Conservation (phyloP, 2,329 filamentous ascomycete genomes). For the Zelopaecilomyces penicillatus region DNA sequence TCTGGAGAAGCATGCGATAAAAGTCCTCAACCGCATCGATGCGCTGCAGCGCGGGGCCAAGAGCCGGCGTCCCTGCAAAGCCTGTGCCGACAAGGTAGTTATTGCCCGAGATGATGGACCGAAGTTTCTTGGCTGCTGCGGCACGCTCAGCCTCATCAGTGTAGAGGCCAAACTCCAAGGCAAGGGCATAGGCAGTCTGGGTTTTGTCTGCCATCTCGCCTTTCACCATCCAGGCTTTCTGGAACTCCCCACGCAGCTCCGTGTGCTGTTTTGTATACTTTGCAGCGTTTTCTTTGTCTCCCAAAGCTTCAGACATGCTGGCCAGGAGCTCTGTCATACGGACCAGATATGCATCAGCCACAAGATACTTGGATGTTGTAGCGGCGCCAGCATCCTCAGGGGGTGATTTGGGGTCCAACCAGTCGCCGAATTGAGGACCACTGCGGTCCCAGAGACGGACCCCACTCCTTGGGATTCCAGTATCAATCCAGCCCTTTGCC, state of each 20-base stretch:
- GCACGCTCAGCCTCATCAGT: slow-evolving; percentile 10
- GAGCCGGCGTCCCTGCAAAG: slow-evolving; percentile 35
- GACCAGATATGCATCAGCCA: slow-evolving; percentile 40
- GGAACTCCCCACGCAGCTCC: slow-evolving; percentile 19
- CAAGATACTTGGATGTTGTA: slow-evolving; percentile 30
- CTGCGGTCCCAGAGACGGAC: slow-evolving; percentile 32
- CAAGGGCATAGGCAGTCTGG: slow-evolving; percentile 31
- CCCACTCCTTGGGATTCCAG: slow-evolving; percentile 22
- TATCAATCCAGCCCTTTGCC: slow-evolving; percentile 32
- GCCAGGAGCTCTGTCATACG: slow-evolving; percentile 31
- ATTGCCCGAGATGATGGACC: slow-evolving; percentile 23
- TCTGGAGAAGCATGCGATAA: slow-evolving; percentile 41
- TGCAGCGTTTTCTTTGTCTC: slow-evolving; percentile 17
- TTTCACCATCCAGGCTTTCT: slow-evolving; percentile 21
- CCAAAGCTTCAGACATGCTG: slow-evolving; percentile 25
- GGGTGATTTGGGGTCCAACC: slow-evolving; percentile 40
- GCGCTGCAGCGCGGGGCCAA: slow-evolving; percentile 23
- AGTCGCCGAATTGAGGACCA: slow-evolving; percentile 34
- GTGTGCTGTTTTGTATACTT: slow-evolving; percentile 14
- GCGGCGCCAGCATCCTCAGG: slow-evolving; percentile 29
- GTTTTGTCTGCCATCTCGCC: slow-evolving; percentile 27
- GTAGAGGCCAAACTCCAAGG: slow-evolving; percentile 30
- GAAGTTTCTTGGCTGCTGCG: slow-evolving; percentile 19
- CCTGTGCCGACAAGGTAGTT: slow-evolving; percentile 31
- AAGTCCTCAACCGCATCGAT: slow-evolving; percentile 23